Evolutionary conservation across 768 basidiomycete genomes (phyloP).

Genomic region (Kwoniella shandongensis): DNA sequence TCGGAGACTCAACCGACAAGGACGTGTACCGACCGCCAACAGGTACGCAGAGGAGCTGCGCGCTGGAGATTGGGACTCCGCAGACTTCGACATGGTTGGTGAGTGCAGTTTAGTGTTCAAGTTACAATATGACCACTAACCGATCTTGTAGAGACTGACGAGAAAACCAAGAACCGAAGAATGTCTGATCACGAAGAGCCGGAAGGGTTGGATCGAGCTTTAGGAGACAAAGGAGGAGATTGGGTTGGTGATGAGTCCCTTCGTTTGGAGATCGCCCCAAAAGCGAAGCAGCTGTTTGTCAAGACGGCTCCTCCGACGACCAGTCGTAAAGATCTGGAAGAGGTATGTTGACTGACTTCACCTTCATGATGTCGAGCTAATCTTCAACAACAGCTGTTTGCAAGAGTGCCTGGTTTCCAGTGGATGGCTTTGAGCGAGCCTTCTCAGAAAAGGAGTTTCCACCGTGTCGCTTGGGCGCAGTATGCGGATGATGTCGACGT

Average conservation of each 20-base stretch:
- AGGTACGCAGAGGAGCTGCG: slow-evolving; percentile 77
- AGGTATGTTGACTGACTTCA: slow-evolving; percentile 59
- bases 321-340: slow-evolving; percentile 82
- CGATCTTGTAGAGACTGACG: slow-evolving; percentile 64
- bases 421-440: slow-evolving; percentile 91
- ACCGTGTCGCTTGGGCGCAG: slow-evolving; percentile 90
- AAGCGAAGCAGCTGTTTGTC: slow-evolving; percentile 71
- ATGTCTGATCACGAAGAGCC: slow-evolving; percentile 36
- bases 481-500: slow-evolving; percentile 85
- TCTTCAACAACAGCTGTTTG: slow-evolving; percentile 63
- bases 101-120: not conserved
- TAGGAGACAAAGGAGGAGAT: slow-evolving; percentile 29
- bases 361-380: not conserved
- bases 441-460: slow-evolving; percentile 85
- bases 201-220: slow-evolving; percentile 36
- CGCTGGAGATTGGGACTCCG: slow-evolving; percentile 72
- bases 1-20: slow-evolving; percentile 74
- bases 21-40: slow-evolving; percentile 73
- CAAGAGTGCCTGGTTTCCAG: slow-evolving; percentile 74
- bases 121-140: not conserved
- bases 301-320: slow-evolving; percentile 92
- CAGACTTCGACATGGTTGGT: slow-evolving; percentile 39
- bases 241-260: slow-evolving; percentile 22
- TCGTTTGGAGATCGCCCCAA: slow-evolving; percentile 41
- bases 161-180: slow-evolving; percentile 57